Percentiles rank a stretch among this genome's conserved stretches.
Conservation (phyloP, 2,329 filamentous ascomycete species). For the Stagonosporopsis chrysanthemi region DNA sequence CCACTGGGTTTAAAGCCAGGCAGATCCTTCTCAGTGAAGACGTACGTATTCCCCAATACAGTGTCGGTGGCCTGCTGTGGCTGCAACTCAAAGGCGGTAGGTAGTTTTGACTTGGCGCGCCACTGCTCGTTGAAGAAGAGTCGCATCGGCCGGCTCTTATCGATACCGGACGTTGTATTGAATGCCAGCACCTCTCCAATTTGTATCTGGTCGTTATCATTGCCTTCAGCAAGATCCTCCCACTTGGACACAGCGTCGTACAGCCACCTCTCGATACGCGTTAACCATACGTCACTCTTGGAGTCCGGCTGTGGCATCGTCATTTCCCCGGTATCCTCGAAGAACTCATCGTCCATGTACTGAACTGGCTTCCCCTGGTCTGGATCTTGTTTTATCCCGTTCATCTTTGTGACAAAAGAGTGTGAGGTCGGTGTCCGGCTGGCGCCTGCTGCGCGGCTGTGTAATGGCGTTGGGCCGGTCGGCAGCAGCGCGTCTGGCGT, state of each 20-base stretch:
- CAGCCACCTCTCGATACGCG: slow-evolving; percentile 51
- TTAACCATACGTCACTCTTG: slow-evolving; percentile 46
- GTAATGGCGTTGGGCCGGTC: background rate
- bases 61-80: slow-evolving; percentile 60
- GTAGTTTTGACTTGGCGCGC: slow-evolving; percentile 74
- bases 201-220: slow-evolving; percentile 49
- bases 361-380: slow-evolving; percentile 42
- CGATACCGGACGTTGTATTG: slow-evolving; percentile 36
- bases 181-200: slow-evolving; percentile 48
- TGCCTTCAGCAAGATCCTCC: slow-evolving; percentile 44
- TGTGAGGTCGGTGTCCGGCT: slow-evolving; percentile 1
- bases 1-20: slow-evolving; percentile 69
- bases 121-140: slow-evolving; percentile 71
- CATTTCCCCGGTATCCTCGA: slow-evolving; percentile 55
- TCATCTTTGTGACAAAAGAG: slow-evolving; percentile 37
- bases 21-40: slow-evolving; percentile 94
- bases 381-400: slow-evolving; percentile 52
- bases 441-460: slow-evolving; percentile 12
- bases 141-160: slow-evolving; percentile 62
- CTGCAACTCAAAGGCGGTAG: slow-evolving; percentile 86
- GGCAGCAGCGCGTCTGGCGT: background rate
- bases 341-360: slow-evolving; percentile 53
- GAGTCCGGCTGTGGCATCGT: slow-evolving; percentile 39
- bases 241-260: slow-evolving; percentile 49
- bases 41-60: slow-evolving; percentile 81